A percentile compares a stretch with the other conserved stretches of the same genome.
Evolutionary conservation across 2,329 filamentous ascomycete species (phyloP).

Genomic region (Cladobotryum mycophilum): DNA sequence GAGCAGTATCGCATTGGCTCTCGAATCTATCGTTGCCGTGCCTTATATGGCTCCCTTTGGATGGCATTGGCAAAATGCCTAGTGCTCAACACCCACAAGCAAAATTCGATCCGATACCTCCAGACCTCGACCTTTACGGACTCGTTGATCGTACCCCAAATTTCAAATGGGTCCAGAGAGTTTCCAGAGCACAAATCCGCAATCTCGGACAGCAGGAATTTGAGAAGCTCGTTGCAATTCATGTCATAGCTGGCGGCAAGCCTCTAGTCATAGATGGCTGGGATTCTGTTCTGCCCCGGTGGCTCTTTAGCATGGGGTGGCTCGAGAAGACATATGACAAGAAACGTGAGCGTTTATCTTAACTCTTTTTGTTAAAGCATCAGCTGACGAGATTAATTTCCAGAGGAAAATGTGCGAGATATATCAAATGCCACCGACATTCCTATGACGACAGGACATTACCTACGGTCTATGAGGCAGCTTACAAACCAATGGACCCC

Average conservation of each 20-base stretch:
- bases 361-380: background rate
- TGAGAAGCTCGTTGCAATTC: constrained; percentile 74
- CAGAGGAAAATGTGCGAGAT: constrained; percentile 81
- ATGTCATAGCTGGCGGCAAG: constrained; percentile 79
- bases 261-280: constrained; percentile 90
- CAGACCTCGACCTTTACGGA: constrained; percentile 68
- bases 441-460: constrained; percentile 82
- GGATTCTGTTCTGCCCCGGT: constrained; percentile 65
- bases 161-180: constrained; percentile 79
- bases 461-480: constrained; percentile 78
- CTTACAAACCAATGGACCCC: constrained; percentile 76
- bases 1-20: background rate
- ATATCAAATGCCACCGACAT: constrained; percentile 67
- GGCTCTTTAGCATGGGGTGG: constrained; percentile 77
- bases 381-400: constrained; percentile 16
- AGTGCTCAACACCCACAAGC: constrained; percentile 69
- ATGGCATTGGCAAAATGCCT: constrained; percentile 54
- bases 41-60: background rate
- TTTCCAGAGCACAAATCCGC: constrained; percentile 72
- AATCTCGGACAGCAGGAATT: constrained; percentile 72
- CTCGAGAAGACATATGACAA: constrained; percentile 70
- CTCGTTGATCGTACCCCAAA: constrained; percentile 76
- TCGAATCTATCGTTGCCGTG: background rate
- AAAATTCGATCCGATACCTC: constrained; percentile 86
- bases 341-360: constrained; percentile 54